Conservation (phyloP, 2,329 filamentous ascomycete genomes). For the Chalaropsis ovoidea region DNA sequence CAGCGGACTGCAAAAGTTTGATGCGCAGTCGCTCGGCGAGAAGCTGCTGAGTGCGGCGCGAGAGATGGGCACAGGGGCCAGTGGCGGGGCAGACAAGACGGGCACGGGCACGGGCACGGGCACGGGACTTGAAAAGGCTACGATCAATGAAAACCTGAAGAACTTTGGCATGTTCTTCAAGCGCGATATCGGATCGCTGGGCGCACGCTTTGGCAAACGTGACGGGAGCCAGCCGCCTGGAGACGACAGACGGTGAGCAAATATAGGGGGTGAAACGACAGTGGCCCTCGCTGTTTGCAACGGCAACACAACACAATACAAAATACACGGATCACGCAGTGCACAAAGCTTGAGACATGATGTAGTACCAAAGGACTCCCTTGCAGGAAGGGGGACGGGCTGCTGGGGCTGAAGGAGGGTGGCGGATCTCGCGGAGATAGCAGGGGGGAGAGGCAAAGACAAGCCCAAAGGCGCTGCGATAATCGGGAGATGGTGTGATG, state of each 20-base stretch:
- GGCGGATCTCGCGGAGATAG: background rate
- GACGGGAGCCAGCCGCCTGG: conserved; percentile 35
- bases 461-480: background rate
- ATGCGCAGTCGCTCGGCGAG: conserved; percentile 72
- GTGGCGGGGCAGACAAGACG: conserved; percentile 26
- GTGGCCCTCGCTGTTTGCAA: background rate
- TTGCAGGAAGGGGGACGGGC: background rate
- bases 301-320: background rate
- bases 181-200: conserved; percentile 69
- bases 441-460: background rate
- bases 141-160: conserved; percentile 85
- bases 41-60: conserved; percentile 79
- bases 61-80: conserved; percentile 58
- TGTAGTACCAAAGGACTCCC: conserved; percentile 1
- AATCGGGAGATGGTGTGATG: background rate
- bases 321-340: conserved; percentile 1
- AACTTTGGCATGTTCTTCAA: conserved; percentile 96
- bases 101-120: conserved; percentile 31
- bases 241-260: conserved; percentile 23
- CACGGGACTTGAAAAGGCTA: conserved; percentile 48
- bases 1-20: conserved; percentile 52
- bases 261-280: background rate
- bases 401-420: background rate
- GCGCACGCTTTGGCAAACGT: conserved; percentile 59
- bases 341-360: background rate